Evolutionary conservation across 2,329 filamentous ascomycete genomes (phyloP).

Genomic region (Xylaria sp.): DNA sequence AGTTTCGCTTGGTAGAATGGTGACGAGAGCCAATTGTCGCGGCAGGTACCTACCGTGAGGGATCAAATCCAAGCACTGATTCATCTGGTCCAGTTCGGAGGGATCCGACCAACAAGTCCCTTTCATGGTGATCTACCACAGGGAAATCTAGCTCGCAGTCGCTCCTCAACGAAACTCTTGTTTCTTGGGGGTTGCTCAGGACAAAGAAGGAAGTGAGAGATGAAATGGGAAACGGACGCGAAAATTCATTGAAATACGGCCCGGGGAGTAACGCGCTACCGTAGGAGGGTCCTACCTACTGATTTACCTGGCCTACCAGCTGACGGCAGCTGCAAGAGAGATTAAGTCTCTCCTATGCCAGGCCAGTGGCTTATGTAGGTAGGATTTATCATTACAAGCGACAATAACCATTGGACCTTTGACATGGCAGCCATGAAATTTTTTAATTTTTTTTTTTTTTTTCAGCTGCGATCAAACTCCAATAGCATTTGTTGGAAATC

Average conservation of each 20-base stretch:
- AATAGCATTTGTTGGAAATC: not conserved
- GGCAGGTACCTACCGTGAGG: not conserved
- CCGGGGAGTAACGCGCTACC: not conserved
- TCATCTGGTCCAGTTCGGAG: not conserved
- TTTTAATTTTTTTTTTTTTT: no score
- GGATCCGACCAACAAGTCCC: not conserved
- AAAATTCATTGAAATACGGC: conserved; percentile 14
- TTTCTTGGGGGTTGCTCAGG: no score
- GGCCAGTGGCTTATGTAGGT: not conserved
- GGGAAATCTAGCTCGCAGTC: not conserved
- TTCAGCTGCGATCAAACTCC: not conserved
- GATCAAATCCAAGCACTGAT: not conserved
- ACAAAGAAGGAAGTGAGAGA: no score
- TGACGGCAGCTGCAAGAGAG: not conserved
- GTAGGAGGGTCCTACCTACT: not conserved
- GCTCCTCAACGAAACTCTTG: not conserved
- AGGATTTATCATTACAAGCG: not conserved
- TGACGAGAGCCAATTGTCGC: not conserved
- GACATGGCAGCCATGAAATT: no score
- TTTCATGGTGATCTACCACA: not conserved
- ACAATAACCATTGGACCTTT: no score
- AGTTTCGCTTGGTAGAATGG: not conserved
- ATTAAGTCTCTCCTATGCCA: not conserved
- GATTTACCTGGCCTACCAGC: not conserved
- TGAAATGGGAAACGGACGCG: not conserved